A percentile compares a stretch with the other conserved stretches of the same genome.
Evolutionary conservation across 2,329 filamentous ascomycete species (phyloP).

Genomic region (Fusarium tuaranense): DNA sequence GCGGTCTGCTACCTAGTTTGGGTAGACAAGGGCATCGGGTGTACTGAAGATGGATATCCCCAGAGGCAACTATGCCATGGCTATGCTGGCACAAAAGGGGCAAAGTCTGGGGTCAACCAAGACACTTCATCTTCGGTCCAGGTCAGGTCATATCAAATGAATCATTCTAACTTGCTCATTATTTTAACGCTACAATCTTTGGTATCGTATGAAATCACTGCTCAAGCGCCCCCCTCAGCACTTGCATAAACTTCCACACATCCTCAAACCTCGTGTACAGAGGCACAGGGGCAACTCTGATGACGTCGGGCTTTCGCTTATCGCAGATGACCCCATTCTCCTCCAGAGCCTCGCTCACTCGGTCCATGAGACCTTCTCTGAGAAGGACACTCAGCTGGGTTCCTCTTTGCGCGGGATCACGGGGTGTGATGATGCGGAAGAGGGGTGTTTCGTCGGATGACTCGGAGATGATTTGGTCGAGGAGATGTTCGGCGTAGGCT

Average conservation of each 20-base stretch:
- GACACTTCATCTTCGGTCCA: neutral
- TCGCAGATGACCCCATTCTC: conserved; percentile 81
- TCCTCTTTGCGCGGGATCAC: conserved; percentile 75
- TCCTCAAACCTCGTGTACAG: conserved; percentile 87
- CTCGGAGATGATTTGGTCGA: conserved; percentile 59
- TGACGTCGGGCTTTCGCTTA: conserved; percentile 86
- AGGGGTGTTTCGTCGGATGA: conserved; percentile 48
- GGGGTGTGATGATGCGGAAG: conserved; percentile 77
- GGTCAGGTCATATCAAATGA: neutral
- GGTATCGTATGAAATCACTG: conserved; percentile 20
- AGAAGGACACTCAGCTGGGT: conserved; percentile 84
- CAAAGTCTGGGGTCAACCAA: neutral
- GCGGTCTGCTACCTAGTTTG: neutral
- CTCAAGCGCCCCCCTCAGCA: conserved; percentile 52
- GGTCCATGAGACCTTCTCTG: conserved; percentile 75
- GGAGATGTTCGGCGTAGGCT: conserved; percentile 78
- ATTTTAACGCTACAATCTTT: conserved; percentile 10
- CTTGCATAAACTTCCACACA: conserved; percentile 65
- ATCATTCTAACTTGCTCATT: conserved; percentile 19
- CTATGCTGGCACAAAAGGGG: neutral
- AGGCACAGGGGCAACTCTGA: conserved; percentile 85
- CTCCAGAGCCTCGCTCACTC: conserved; percentile 72
- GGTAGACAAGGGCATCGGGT: neutral
- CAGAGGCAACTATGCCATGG: neutral
- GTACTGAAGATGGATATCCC: neutral